Evolutionary conservation across 192 early-diverging fungal genomes (phyloP), one percentile per base, ranked within the genome.

Genomic region (Coemansia biformis): DNA sequence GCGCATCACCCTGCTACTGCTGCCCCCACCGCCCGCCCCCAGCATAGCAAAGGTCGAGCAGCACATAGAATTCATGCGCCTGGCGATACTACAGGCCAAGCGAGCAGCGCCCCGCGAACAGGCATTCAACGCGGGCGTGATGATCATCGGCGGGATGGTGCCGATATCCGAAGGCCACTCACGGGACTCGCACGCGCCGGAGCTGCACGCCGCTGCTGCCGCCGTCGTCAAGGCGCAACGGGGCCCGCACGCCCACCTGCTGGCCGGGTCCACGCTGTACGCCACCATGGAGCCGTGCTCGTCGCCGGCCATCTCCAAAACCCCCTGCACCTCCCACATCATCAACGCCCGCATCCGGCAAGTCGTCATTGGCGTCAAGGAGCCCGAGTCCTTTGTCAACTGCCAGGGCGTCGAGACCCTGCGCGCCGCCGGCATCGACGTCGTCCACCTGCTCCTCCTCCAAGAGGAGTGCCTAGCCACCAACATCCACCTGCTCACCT

Each of bases 231-330:
- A 63, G 47, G 67, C 67, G 3, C 57, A 22, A 1, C 15, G 24
- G 15, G 23, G 39, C 22, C 32, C 29, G 8, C 26, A 38, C n/a
- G 16, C 49, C 4, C 29, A 42, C 14, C 9, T 63, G 8, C 21
- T 69, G 8, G 26, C 12, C 12, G 82, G 79, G 16, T 56, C 79
- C 6, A 86, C 83, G 15, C 84, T 93, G 60, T 98, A 95, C 58
- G 90, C 92, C 19, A 98, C 95, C 5, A 98, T 98, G 95, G 95
- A 98, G 58, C 95, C 95, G 0, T 98, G 95, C 66, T 87, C 68
- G 79, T 37, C 71, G 52, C 48, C 79, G 80, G 36, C 51, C 84
- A 24, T 92, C 82, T 11, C 88, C 80, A 10, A 92, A 85, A 38
- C 43, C 11, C 80, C 88, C 4, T 98, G 95, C 50, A 82, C 81